Evolutionary conservation across 1,284 basidiomycete genomes (phyloP).

Genomic region (Anthracocystis panici-leucophaei): DNA sequence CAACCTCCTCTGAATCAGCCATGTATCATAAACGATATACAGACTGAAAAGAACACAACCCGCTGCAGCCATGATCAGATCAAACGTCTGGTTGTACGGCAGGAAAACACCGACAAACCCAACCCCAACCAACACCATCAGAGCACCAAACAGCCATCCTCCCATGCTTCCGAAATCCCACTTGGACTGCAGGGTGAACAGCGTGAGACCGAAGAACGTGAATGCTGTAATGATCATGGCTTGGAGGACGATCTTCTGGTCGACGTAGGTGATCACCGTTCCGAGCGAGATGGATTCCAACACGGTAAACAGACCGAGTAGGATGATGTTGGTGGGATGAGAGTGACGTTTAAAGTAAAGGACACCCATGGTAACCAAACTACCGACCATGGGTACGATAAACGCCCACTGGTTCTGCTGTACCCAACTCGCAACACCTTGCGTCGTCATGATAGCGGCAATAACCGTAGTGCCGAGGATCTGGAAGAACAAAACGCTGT

Average conservation of each 20-base stretch:
- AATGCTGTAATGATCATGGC: constrained; percentile 87
- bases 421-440: constrained; percentile 52
- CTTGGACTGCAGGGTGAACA: constrained; percentile 82
- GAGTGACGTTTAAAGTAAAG: constrained; percentile 89
- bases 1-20: constrained; percentile 79
- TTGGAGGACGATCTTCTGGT: constrained; percentile 82
- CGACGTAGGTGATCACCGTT: constrained; percentile 80
- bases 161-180: constrained; percentile 84
- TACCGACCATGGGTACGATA: constrained; percentile 77
- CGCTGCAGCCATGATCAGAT: constrained; percentile 81
- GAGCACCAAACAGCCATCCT: constrained; percentile 82
- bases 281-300: constrained; percentile 74
- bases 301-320: constrained; percentile 75
- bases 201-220: constrained; percentile 81
- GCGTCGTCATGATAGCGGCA: constrained; percentile 54
- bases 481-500: constrained; percentile 63
- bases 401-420: constrained; percentile 61
- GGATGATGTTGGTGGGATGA: constrained; percentile 82
- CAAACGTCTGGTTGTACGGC: constrained; percentile 81
- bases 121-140: constrained; percentile 63
- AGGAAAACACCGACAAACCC: constrained; percentile 80
- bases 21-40: constrained; percentile 79
- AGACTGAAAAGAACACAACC: constrained; percentile 82
- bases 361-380: constrained; percentile 79
- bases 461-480: constrained; percentile 63